phyloP scores from a whole-genome alignment of 2,329 filamentous ascomycete genomes.

The Calonectria honghensis region DNA sequence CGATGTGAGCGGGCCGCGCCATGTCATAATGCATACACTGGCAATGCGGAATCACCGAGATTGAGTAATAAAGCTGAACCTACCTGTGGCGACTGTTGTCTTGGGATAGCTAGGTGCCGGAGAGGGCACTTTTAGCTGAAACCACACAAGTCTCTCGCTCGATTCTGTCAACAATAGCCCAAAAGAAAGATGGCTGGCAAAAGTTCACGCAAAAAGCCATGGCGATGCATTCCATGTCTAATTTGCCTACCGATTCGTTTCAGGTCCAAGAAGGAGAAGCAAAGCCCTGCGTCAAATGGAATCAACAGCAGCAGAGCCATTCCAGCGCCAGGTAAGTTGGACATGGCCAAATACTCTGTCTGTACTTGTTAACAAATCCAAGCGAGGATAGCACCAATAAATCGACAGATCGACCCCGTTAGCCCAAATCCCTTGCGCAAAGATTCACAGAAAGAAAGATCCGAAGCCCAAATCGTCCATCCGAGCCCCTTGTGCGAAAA shows the following conservation, averaged over 20 bases:
- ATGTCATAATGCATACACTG: slow-evolving; percentile 5
- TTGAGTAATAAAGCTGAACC: neutral
- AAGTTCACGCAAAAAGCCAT: neutral
- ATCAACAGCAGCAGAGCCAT: neutral
- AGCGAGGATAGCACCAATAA: neutral
- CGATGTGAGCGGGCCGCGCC: slow-evolving; percentile 18
- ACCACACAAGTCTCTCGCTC: neutral
- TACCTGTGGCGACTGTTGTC: neutral
- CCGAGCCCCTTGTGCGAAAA: neutral
- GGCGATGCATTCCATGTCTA: slow-evolving; percentile 6
- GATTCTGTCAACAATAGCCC: neutral
- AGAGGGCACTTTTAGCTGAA: neutral
- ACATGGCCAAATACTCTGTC: too few relatives aligned
- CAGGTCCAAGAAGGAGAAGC: neutral
- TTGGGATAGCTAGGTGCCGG: neutral
- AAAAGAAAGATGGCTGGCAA: neutral
- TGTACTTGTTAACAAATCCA: neutral
- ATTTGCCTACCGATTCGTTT: neutral
- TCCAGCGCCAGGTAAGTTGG: neutral
- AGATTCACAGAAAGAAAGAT: neutral
- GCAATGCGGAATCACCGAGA: neutral
- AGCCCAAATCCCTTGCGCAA: neutral
- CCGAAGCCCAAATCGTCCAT: neutral
- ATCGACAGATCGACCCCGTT: too few relatives aligned
- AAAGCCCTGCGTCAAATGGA: neutral